Conservation (phyloP, 805 yeast species). For the Starmerella vaccinii region DNA sequence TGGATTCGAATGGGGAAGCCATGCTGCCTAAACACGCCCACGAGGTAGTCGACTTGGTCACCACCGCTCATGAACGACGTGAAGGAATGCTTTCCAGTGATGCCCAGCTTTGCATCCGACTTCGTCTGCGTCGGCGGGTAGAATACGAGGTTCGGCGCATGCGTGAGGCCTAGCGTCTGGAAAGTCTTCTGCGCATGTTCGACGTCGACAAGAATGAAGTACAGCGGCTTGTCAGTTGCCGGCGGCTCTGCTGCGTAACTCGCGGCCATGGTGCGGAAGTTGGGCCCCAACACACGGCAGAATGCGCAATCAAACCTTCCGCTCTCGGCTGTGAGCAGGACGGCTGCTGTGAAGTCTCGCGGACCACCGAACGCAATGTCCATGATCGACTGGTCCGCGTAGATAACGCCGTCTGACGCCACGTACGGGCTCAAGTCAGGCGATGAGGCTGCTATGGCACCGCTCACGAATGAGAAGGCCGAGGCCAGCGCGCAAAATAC, state of each 20-base stretch:
- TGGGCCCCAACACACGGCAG: constrained; percentile 63
- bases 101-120: constrained; percentile 27
- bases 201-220: constrained; percentile 69
- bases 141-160: constrained; percentile 68
- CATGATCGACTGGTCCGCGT: constrained; percentile 30
- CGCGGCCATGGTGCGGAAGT: constrained; percentile 47
- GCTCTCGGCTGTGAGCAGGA: constrained; percentile 63
- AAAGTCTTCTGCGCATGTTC: constrained; percentile 45
- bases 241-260: constrained; percentile 50
- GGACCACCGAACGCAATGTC: constrained; percentile 41
- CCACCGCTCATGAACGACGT: constrained; percentile 25
- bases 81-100: constrained; percentile 24
- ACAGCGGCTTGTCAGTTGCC: constrained; percentile 36
- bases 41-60: constrained; percentile 25
- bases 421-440: constrained; percentile 9
- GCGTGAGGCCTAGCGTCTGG: constrained; percentile 45
- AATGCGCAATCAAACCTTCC: constrained; percentile 65
- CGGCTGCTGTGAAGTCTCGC: constrained; percentile 57
- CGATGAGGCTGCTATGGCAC: constrained; percentile 2
- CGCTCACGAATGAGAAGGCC: constrained; percentile 1
- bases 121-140: constrained; percentile 42
- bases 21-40: constrained; percentile 15
- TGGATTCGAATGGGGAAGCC: constrained; percentile 27
- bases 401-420: constrained; percentile 24
- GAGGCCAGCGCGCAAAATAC: constrained; percentile 12